Base-by-base conservation (phyloP, 2,329 filamentous ascomycete genomes). In the Microsporum ferrugineum region DNA sequence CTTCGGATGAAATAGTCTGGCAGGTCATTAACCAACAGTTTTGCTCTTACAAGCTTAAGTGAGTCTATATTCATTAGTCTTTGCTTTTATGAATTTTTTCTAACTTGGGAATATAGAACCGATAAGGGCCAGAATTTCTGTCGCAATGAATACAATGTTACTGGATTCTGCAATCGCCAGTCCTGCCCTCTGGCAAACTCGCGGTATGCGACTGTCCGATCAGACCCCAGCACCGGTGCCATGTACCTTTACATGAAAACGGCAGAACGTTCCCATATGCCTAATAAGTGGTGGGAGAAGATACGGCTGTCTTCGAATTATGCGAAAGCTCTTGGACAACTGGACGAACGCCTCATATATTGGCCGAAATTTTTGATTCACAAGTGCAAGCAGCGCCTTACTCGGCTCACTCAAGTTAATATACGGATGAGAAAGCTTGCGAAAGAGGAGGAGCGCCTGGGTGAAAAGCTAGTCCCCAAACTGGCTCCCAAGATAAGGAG, bases 201-300 rank as follows among this genome's bases (percentile, higher is more conserved):
- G 43, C 84, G 91, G 63, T 96, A 97, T 80, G 92, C 92, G 63
- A 97, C 92, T 6, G 85, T 97, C 63, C 88, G 92, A 66, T 84
- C 88, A 60, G 85, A 95, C 70, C 87, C 91, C 5, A 78, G 86
- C 63, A 91, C 89, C 59, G 88, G 89, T 65, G 85, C 84, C 6
- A 82, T 97, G 65, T 97, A 96, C 77, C 86, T 97, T 61, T 97
- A 95, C 81, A 95, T 96, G 82, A 97, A 96, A 79, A 94, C 90
- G 3, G 84, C 91, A 67, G 91, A 96, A 79, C 88, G 94, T 64
- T 82, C 88, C 10, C 92, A 91, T 74, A 83, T 92, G 76, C 94
- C 92, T 1, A 87, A 84, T 62, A 95, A 95, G 76, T 85, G 92
- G 78, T 99, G 94, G 94, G 91, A 97, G 77, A 86, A 87, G 67